Conservation (phyloP, 495 filamentous ascomycete species). For the Podospora comata region DNA sequence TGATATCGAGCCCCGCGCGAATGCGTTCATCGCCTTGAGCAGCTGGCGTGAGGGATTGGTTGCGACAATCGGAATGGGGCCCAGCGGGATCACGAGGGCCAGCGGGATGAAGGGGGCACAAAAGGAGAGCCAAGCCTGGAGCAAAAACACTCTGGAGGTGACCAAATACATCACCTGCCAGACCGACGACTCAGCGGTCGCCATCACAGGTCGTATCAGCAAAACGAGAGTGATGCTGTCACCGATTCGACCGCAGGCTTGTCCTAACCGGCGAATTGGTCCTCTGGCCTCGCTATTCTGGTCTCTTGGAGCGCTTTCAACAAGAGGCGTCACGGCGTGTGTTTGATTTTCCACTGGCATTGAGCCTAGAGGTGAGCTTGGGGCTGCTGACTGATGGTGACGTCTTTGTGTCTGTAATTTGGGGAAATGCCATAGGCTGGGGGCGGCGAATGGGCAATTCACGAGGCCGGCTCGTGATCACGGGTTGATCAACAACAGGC, state of each 20-base stretch:
- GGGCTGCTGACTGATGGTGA: neutral
- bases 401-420: neutral
- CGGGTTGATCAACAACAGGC: conserved; percentile 18
- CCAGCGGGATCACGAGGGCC: conserved; percentile 32
- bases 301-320: neutral
- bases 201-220: conserved; percentile 32
- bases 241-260: conserved; percentile 31
- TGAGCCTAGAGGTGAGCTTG: neutral
- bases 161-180: conserved; percentile 18
- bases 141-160: neutral
- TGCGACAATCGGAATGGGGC: conserved; percentile 29
- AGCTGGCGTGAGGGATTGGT: conserved; percentile 9
- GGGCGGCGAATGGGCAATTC: conserved; percentile 17
- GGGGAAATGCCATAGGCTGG: conserved; percentile 2
- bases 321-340: neutral
- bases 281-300: conserved; percentile 6
- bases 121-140: conserved; percentile 12
- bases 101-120: conserved; percentile 14
- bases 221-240: conserved; percentile 21
- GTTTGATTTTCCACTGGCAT: neutral
- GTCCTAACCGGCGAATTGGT: conserved; percentile 29
- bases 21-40: neutral
- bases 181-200: conserved; percentile 25
- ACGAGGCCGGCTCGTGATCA: conserved; percentile 30
- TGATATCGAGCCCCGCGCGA: neutral